Conservation (phyloP, 2,329 filamentous ascomycete genomes). For the Xenoacremonium recifei region DNA sequence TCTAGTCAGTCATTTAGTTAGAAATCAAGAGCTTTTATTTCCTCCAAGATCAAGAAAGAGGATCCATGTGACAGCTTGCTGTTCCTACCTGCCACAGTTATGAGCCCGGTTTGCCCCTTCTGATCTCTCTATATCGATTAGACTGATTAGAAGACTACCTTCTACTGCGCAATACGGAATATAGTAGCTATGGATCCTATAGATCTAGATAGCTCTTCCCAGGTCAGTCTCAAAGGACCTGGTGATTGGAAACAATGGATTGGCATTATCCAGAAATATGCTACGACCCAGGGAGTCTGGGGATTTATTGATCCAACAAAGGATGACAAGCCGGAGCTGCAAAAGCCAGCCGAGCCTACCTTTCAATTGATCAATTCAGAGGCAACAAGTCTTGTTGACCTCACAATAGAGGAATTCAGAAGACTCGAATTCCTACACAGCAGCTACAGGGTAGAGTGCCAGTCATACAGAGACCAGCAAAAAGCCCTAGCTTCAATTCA, state of each 20-base stretch:
- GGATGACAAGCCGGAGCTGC: neutral
- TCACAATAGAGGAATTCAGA: neutral
- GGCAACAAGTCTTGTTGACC: neutral
- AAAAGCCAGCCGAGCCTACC: neutral
- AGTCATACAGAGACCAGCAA: neutral
- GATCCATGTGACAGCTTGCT: no score
- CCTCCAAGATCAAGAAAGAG: no score
- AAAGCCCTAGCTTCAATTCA: constrained; percentile 3
- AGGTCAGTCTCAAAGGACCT: neutral
- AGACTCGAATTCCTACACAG: neutral
- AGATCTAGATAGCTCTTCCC: neutral
- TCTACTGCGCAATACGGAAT: no score
- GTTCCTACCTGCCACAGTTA: neutral
- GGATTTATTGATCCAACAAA: neutral
- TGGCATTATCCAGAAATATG: constrained; percentile 1
- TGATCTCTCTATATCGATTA: neutral
- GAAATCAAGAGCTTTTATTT: no score
- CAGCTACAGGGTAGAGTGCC: neutral
- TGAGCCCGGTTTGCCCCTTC: neutral
- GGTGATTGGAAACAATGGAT: constrained; percentile 2
- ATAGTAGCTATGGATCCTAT: constrained; percentile 2
- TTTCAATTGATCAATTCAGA: neutral
- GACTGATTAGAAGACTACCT: neutral
- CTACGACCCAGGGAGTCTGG: neutral
- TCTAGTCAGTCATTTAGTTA: no score